A percentile compares a stretch with the other conserved stretches of the same genome.
These are phyloP conservation scores for Tylopilus sp. DNA, from an alignment of 768 basidiomycete species.

Conservation along the genomic window DNA sequence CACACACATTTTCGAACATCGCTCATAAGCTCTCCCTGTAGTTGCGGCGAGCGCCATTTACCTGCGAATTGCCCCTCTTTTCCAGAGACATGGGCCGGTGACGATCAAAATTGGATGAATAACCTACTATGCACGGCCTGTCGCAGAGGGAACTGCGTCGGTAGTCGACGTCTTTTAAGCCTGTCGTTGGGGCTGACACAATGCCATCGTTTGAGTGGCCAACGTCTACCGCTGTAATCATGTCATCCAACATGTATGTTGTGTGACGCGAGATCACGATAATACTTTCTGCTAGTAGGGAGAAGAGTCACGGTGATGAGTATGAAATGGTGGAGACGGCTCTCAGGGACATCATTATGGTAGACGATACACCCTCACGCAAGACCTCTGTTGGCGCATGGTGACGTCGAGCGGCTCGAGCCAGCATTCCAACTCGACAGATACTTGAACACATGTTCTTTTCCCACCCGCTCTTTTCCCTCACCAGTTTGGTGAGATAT, in stretches of 20 bases:
- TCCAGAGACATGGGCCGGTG: not conserved
- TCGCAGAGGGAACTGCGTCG: not conserved
- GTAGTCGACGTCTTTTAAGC: not conserved
- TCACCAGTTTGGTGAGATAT: too few relatives aligned
- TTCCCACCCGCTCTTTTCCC: too few relatives aligned
- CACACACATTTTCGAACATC: too few relatives aligned
- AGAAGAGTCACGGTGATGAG: not conserved
- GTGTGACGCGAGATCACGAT: not conserved
- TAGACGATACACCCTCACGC: too few relatives aligned
- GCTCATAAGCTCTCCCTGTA: not conserved
- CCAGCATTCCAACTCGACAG: too few relatives aligned
- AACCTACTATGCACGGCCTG: not conserved
- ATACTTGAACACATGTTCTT: too few relatives aligned
- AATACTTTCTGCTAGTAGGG: not conserved
- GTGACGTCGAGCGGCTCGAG: too few relatives aligned
- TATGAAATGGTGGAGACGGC: not conserved
- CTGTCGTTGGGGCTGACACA: not conserved
- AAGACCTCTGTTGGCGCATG: too few relatives aligned
- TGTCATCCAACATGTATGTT: not conserved
- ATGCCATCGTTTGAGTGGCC: not conserved
- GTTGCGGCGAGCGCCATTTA: too few relatives aligned
- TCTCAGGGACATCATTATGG: too few relatives aligned
- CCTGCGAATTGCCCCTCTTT: not conserved
- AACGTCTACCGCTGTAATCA: not conserved
- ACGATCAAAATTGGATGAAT: not conserved